Conservation (phyloP, 352 stramenopile genomes). For the Phytophthora crassamura region DNA sequence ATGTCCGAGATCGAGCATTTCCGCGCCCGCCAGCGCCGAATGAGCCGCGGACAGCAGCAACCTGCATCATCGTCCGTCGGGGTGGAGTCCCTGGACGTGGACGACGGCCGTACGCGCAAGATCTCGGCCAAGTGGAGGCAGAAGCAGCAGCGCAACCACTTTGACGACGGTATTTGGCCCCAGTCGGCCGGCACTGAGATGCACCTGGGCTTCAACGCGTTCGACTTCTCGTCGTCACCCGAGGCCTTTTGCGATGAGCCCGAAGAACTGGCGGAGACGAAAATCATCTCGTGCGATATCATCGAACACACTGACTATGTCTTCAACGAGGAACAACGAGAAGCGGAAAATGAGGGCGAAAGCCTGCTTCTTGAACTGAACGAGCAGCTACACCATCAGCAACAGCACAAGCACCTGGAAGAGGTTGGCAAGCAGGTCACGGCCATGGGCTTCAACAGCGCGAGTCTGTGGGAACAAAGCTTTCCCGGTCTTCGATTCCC, state of each 20-base stretch:
- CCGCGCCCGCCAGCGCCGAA: too few relatives aligned
- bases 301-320: too few relatives aligned
- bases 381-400: slow-evolving; percentile 1
- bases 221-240: slow-evolving; percentile 44
- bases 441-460: slow-evolving; percentile 30
- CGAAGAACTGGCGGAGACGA: not conserved
- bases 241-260: slow-evolving; percentile 37
- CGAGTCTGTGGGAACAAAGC: slow-evolving; percentile 45
- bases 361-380: too few relatives aligned
- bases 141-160: slow-evolving; percentile 31
- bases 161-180: slow-evolving; percentile 26
- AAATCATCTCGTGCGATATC: too few relatives aligned
- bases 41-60: slow-evolving; percentile 22
- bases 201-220: slow-evolving; percentile 45
- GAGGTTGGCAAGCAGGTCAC: slow-evolving; percentile 26
- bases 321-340: too few relatives aligned
- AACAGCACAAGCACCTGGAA: slow-evolving; percentile 20
- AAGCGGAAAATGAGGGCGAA: too few relatives aligned
- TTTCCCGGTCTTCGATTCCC: slow-evolving; percentile 13
- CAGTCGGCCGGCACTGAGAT: slow-evolving; percentile 26
- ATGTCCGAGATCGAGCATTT: too few relatives aligned
- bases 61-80: not conserved
- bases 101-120: slow-evolving; percentile 47
- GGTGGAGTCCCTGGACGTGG: slow-evolving; percentile 18
- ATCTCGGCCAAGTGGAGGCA: slow-evolving; percentile 34